Evolutionary conservation across 805 yeast species (phyloP).

Genomic region (Saccharomycopsis microspora): DNA sequence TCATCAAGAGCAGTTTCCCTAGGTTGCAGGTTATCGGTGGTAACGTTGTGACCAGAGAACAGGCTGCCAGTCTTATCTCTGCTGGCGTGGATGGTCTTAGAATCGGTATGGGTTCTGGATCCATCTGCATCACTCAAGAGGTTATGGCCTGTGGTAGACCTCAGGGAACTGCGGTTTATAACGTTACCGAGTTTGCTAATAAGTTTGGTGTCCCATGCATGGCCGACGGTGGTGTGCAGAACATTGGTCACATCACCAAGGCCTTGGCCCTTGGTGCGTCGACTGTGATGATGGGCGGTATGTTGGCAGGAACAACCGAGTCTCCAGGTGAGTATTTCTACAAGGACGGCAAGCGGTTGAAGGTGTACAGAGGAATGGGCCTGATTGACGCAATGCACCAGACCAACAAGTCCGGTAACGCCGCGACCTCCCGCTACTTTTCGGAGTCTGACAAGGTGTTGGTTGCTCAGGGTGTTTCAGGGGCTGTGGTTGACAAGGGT

Average conservation of each 20-base stretch:
- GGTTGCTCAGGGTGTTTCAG: conserved; percentile 98
- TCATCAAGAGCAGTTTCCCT: conserved; percentile 76
- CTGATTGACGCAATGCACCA: conserved; percentile 97
- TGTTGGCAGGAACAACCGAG: conserved; percentile 96
- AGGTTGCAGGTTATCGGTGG: conserved; percentile 89
- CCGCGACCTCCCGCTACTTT: conserved; percentile 96
- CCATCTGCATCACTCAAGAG: conserved; percentile 98
- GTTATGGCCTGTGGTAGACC: conserved; percentile 99
- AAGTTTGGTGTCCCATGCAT: conserved; percentile 96
- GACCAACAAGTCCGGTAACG: conserved; percentile 82
- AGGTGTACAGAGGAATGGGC: conserved; percentile 99
- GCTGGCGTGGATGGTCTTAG: conserved; percentile 98
- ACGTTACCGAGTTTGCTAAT: conserved; percentile 87
- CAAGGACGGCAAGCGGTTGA: conserved; percentile 96
- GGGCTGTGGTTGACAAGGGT: conserved; percentile 95
- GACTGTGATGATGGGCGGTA: conserved; percentile 98
- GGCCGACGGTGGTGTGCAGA: conserved; percentile 99
- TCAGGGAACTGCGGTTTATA: conserved; percentile 97
- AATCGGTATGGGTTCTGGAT: conserved; percentile 99
- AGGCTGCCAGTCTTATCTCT: conserved; percentile 87
- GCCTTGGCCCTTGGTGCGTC: conserved; percentile 97
- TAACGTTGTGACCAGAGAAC: conserved; percentile 97
- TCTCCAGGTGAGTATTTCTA: conserved; percentile 97
- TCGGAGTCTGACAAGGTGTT: conserved; percentile 91
- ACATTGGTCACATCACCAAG: conserved; percentile 96